Evolutionary conservation across 2,329 filamentous ascomycete genomes (phyloP).

Genomic region (Epichloe hybrida): DNA sequence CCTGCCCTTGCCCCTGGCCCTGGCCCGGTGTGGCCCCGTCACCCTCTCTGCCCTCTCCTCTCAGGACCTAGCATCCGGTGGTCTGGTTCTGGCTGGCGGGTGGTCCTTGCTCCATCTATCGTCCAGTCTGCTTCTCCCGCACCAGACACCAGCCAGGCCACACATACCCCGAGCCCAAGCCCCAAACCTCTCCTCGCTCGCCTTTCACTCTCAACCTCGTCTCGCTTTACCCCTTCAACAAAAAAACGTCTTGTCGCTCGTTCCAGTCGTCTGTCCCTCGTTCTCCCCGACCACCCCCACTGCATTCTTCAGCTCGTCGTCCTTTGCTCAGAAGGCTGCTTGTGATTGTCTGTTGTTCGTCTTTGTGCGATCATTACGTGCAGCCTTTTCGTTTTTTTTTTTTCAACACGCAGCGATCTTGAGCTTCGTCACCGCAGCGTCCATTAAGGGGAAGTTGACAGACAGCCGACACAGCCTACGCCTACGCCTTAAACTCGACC

Average conservation of each 20-base stretch:
- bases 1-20: too few species aligned
- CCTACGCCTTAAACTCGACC: neutral
- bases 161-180: neutral
- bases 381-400: slow-evolving; percentile 1
- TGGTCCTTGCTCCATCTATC: neutral
- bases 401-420: neutral
- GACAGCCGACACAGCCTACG: neutral
- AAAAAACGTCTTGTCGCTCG: slow-evolving; percentile 22
- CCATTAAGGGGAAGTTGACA: neutral
- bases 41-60: too few species aligned
- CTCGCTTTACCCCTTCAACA: slow-evolving; percentile 23
- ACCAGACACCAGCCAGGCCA: neutral
- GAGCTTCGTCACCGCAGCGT: neutral
- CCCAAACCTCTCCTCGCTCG: slow-evolving; percentile 4
- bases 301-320: slow-evolving; percentile 10
- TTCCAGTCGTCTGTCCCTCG: slow-evolving; percentile 24
- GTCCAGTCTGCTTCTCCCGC: neutral
- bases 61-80: neutral
- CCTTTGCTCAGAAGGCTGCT: slow-evolving; percentile 5
- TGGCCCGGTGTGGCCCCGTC: too few species aligned
- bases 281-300: slow-evolving; percentile 18
- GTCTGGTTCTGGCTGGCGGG: neutral
- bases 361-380: neutral
- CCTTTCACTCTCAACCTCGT: slow-evolving; percentile 11
- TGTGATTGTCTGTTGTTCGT: neutral